A percentile compares a stretch with the other conserved stretches of the same genome.
Evolutionary conservation across 2,329 filamentous ascomycete species (phyloP).

Genomic region (Ophiosphaerella narmari): DNA sequence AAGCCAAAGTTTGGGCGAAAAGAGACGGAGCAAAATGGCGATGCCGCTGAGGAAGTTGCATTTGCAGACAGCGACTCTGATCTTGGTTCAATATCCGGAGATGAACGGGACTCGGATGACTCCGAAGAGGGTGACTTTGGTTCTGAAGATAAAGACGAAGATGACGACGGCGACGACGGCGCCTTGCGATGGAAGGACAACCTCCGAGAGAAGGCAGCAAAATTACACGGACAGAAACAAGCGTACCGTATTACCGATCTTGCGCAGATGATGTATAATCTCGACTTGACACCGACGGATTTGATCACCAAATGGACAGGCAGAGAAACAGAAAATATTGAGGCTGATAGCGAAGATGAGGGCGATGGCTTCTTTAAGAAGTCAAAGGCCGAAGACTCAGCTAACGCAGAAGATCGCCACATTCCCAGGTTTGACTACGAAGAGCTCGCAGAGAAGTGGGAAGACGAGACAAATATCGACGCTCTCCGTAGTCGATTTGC

Average conservation of each 20-base stretch:
- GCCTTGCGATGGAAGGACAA: constrained; percentile 87
- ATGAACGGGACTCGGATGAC: constrained; percentile 46
- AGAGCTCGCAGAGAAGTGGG: constrained; percentile 83
- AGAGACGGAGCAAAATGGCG: constrained; percentile 34
- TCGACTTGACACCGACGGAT: constrained; percentile 73
- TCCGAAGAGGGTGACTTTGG: constrained; percentile 55
- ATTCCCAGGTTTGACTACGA: constrained; percentile 82
- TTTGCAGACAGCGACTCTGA: constrained; percentile 99
- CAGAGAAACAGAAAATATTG: constrained; percentile 58
- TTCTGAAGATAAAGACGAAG: constrained; percentile 58
- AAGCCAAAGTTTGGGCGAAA: constrained; percentile 33
- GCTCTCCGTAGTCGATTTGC: constrained; percentile 76
- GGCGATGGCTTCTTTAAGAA: constrained; percentile 69
- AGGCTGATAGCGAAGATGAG: constrained; percentile 61
- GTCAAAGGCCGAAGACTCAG: constrained; percentile 54
- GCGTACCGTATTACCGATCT: constrained; percentile 82
- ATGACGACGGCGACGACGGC: constrained; percentile 70
- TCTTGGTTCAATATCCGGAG: constrained; percentile 79
- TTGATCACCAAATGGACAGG: constrained; percentile 82
- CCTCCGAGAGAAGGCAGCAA: constrained; percentile 73
- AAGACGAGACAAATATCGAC: constrained; percentile 76
- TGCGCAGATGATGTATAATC: constrained; percentile 86
- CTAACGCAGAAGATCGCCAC: constrained; percentile 71
- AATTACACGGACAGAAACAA: constrained; percentile 70
- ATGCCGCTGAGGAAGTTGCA: constrained; percentile 68